Evolutionary conservation across 495 filamentous ascomycete species (phyloP).

Genomic region (Trichoderma gamsii): DNA sequence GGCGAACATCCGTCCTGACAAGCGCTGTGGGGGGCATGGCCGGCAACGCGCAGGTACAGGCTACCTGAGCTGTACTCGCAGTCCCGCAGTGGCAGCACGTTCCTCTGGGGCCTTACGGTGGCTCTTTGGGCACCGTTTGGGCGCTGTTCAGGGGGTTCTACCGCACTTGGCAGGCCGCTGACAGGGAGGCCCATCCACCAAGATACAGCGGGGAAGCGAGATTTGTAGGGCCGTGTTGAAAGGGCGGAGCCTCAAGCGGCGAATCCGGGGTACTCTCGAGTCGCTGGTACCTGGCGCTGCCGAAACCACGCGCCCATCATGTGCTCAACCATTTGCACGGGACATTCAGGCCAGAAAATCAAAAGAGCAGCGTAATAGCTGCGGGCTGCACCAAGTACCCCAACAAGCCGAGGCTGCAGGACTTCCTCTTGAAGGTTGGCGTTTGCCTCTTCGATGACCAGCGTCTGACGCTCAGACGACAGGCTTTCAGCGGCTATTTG

Average conservation of each 20-base stretch:
- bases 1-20: conserved; percentile 7
- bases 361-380: conserved; percentile 4
- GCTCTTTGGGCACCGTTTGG: not conserved
- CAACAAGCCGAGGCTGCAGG: conserved; percentile 8
- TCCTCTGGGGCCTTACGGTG: not conserved
- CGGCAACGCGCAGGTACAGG: conserved; percentile 1
- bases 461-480: not conserved
- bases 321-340: conserved; percentile 12
- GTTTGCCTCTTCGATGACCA: not conserved
- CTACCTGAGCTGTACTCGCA: not conserved
- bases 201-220: not conserved
- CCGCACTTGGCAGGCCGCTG: not conserved
- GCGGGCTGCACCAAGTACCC: not conserved
- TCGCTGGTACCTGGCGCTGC: not conserved
- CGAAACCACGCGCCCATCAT: conserved; percentile 9
- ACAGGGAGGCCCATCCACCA: not conserved
- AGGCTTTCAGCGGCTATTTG: not conserved
- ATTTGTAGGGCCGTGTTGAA: not conserved
- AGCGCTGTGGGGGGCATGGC: not conserved
- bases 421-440: not conserved
- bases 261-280: conserved; percentile 8
- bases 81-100: not conserved
- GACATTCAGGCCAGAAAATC: not conserved
- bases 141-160: not conserved
- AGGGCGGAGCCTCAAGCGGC: not conserved